Conservation (phyloP, 306 rosid species). For the Carpinus fangiana region DNA sequence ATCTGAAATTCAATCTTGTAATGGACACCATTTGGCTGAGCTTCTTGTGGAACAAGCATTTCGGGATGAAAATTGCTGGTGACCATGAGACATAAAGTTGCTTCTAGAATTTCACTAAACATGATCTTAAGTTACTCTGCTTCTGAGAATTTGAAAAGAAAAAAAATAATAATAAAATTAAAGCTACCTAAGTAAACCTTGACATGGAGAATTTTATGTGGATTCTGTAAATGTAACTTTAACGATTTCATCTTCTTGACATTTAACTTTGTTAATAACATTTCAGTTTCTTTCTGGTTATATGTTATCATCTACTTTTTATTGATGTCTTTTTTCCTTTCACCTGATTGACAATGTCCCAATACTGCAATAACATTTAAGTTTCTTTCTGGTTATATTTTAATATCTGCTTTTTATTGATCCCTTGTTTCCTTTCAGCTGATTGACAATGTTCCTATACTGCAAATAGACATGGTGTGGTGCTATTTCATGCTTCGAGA, state of each 20-base stretch:
- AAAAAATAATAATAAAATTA: background rate
- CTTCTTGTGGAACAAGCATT: slow-evolving; percentile 2
- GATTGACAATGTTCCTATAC: slow-evolving; percentile 85
- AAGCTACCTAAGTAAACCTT: background rate
- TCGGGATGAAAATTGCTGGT: slow-evolving; percentile 12
- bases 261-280: background rate
- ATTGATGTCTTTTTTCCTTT: slow-evolving; percentile 20
- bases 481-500: slow-evolving; percentile 97
- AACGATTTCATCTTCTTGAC: background rate
- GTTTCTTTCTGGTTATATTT: background rate
- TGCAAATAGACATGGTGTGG: slow-evolving; percentile 98
- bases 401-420: slow-evolving; percentile 11
- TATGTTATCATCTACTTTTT: slow-evolving; percentile 6
- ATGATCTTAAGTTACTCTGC: background rate
- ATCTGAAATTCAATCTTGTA: slow-evolving; percentile 11
- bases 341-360: slow-evolving; percentile 90
- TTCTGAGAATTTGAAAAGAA: slow-evolving; percentile 16
- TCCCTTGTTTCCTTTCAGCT: slow-evolving; percentile 48
- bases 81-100: slow-evolving; percentile 6
- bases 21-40: slow-evolving; percentile 5
- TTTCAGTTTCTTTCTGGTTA: background rate
- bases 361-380: slow-evolving; percentile 52
- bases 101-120: slow-evolving; percentile 9
- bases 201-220: slow-evolving; percentile 6
- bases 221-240: slow-evolving; percentile 24